Conservation (phyloP, 1,284 basidiomycete genomes). For the Cutaneotrichosporon mucoides region DNA sequence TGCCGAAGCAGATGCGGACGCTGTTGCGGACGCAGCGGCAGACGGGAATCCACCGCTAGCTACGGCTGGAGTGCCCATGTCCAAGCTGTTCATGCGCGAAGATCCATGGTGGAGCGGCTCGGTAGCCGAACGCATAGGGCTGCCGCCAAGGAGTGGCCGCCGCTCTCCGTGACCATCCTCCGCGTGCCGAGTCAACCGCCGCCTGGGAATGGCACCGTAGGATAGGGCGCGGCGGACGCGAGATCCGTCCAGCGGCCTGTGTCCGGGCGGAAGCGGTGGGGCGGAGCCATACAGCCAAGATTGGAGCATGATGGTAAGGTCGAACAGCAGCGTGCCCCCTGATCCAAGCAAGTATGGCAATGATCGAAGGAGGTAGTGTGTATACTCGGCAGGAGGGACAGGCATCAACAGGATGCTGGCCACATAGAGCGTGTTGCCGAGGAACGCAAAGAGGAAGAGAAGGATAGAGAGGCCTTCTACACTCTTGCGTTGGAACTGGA, state of each 20-base stretch:
- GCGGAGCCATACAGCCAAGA: constrained; percentile 55
- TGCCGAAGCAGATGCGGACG: background rate
- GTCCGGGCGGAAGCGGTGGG: constrained; percentile 29
- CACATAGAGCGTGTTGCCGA: constrained; percentile 87
- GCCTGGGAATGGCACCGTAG: constrained; percentile 5
- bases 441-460: constrained; percentile 84
- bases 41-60: background rate
- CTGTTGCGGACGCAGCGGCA: background rate
- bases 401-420: constrained; percentile 63
- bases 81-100: background rate
- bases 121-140: constrained; percentile 1
- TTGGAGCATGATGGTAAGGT: constrained; percentile 74
- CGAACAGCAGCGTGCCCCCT: constrained; percentile 82
- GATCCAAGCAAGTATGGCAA: constrained; percentile 71
- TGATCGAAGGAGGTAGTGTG: constrained; percentile 45
- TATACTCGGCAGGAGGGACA: constrained; percentile 25
- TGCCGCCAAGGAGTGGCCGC: background rate
- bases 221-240: constrained; percentile 13
- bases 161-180: constrained; percentile 13
- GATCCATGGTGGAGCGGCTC: background rate
- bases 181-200: constrained; percentile 6
- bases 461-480: constrained; percentile 92
- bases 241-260: constrained; percentile 13
- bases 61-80: background rate
- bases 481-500: constrained; percentile 79